Base-by-base conservation (phyloP, 2,329 filamentous ascomycete species). In the Xylariaceae sp. region DNA sequence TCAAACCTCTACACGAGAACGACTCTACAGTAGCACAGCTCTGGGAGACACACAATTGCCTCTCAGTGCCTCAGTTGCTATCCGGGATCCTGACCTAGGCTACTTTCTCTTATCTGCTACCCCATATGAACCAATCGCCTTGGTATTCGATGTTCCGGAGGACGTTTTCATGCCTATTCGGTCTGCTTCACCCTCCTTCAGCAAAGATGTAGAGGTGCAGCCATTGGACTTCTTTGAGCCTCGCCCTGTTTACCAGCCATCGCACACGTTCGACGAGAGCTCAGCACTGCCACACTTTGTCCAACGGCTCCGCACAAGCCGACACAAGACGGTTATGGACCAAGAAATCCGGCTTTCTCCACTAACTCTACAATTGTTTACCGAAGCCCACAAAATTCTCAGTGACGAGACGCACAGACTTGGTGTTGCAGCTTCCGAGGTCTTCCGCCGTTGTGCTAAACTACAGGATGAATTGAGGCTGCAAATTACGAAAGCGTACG, bases 341-440 rank as follows among this genome's bases (percentile, higher is more conserved):
- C 83, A 87, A 49, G 80, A 86, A 58, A 73, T 91, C 43, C 76
- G 80, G 47, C 75, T 90, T 19, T 86, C 83, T 19, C 80, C 85
- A 11, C 78, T 85, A 19, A 87, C 85, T 2, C 72, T 91, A 16
- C 77, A 83, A 52, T 73, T 88, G 29, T 78, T 92, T 54, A 86
- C 84, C 22, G 81, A 87, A 48, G 81, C 82, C 0, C 87, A 92
- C 63, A 82, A 85, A 59, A 71, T 86, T 5, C 71, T 91, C 5
- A 81, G 81, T 50, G 75, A 77, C 8, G 85, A 91, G 64, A 88
- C 85, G 0, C 74, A 85, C 54, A 74, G 73, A 10, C 73, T 91
- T 10, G 85, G 85, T 14, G 69, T 78, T 35, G 86, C 84, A 1
- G 86, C 84, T 1, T 79, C 85, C 1, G 85, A 89, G 56, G 71